Evolutionary conservation across 345 rosid species (phyloP).

Genomic region (Acer yangbiense): DNA sequence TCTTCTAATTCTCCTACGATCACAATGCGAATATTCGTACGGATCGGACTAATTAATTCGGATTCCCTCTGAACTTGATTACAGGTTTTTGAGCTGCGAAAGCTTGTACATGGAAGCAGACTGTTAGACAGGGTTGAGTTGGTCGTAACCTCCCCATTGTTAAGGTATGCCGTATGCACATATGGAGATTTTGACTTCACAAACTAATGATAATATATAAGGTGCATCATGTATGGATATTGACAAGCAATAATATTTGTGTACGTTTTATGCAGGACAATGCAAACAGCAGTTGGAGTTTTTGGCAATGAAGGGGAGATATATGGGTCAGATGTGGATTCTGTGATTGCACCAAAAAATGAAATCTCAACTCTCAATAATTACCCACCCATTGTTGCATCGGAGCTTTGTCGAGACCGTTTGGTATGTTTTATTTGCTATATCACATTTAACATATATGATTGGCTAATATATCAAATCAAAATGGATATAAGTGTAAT

Average conservation of each 20-base stretch:
- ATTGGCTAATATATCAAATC: too few species aligned
- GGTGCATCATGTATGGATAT: neutral
- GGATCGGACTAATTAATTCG: too few species aligned
- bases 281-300: conserved; percentile 74
- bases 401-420: conserved; percentile 72
- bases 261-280: conserved; percentile 45
- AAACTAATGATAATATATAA: too few species aligned
- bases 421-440: conserved; percentile 36
- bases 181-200: neutral
- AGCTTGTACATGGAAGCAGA: conserved; percentile 54
- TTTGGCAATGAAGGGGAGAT: conserved; percentile 47
- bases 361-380: conserved; percentile 46
- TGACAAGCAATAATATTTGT: neutral
- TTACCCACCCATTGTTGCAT: conserved; percentile 57
- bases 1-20: too few species aligned
- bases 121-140: conserved; percentile 48
- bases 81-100: conserved; percentile 63
- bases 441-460: neutral
- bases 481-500: neutral
- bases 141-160: conserved; percentile 63
- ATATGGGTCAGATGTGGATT: conserved; percentile 42
- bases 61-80: neutral
- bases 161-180: conserved; percentile 40
- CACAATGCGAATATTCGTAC: too few species aligned
- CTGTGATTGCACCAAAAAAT: conserved; percentile 40